phyloP scores from a whole-genome alignment of 2,329 filamentous ascomycete genomes.

The Kalmusia sp. region DNA sequence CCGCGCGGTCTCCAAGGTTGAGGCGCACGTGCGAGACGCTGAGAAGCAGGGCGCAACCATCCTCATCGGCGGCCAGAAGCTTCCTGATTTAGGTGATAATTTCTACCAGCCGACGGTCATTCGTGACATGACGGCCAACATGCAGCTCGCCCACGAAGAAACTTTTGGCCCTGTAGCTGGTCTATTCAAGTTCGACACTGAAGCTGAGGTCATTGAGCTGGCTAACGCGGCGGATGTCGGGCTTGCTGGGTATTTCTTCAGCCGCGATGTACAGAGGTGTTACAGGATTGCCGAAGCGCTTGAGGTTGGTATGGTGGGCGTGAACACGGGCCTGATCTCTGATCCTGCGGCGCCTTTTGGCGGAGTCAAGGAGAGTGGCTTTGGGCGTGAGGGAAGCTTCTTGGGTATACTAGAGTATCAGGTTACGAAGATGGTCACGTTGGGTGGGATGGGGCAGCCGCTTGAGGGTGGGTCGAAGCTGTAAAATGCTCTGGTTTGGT shows the following conservation, averaged over 20 bases:
- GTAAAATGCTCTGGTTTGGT: too few relatives aligned
- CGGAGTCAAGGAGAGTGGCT: conserved; percentile 59
- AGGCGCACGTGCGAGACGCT: conserved; percentile 46
- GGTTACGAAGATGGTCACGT: conserved; percentile 56
- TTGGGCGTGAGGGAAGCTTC: conserved; percentile 59
- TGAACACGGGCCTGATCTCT: conserved; percentile 59
- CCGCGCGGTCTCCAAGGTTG: conserved; percentile 63
- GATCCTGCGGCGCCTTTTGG: conserved; percentile 58
- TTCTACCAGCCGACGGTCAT: conserved; percentile 93
- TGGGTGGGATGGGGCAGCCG: conserved; percentile 68
- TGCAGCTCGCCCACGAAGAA: conserved; percentile 86
- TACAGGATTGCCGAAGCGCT: conserved; percentile 70
- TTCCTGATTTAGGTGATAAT: conserved; percentile 78
- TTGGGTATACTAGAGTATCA: conserved; percentile 59
- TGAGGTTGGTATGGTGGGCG: conserved; percentile 85
- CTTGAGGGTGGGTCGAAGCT: conserved; percentile 52
- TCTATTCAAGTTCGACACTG: conserved; percentile 85
- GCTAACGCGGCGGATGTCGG: conserved; percentile 87
- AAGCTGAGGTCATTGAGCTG: conserved; percentile 83
- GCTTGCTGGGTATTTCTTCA: conserved; percentile 94
- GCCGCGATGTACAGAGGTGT: conserved; percentile 62
- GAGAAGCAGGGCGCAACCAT: conserved; percentile 41
- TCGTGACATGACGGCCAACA: conserved; percentile 82
- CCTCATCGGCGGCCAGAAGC: conserved; percentile 65
- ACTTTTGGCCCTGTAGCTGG: conserved; percentile 95